Conservation (phyloP, 2,329 filamentous ascomycete genomes). For the Trichoderma sp. region DNA sequence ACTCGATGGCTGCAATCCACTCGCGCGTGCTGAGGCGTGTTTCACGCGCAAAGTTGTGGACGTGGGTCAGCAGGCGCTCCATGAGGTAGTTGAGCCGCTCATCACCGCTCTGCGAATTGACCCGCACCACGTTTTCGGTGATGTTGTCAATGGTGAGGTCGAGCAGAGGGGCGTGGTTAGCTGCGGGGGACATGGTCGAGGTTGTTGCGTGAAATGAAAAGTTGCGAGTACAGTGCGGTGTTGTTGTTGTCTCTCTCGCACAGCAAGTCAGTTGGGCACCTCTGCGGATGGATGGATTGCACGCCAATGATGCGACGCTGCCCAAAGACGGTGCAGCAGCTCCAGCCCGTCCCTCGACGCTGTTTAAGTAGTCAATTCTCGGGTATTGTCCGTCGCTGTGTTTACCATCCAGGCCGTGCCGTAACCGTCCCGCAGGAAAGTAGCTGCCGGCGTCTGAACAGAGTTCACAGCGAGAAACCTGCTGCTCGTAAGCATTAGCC, state of each 20-base stretch:
- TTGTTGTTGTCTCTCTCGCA: background rate
- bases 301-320: background rate
- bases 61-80: slow-evolving; percentile 65
- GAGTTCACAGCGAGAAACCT: background rate
- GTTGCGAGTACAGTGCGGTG: background rate
- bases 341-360: background rate
- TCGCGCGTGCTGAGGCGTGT: slow-evolving; percentile 68
- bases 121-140: slow-evolving; percentile 65
- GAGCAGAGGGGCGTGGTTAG: background rate
- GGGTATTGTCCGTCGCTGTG: no score
- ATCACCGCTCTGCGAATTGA: slow-evolving; percentile 65
- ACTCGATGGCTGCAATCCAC: slow-evolving; percentile 69
- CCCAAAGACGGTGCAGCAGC: background rate
- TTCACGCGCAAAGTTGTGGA: slow-evolving; percentile 75
- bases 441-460: background rate
- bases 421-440: no score
- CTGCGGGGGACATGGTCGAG: background rate
- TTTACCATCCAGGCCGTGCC: background rate
- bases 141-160: slow-evolving; percentile 72
- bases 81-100: slow-evolving; percentile 64
- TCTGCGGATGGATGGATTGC: background rate
- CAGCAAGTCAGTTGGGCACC: no score
- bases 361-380: background rate
- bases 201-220: background rate
- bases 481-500: background rate